Evolutionary conservation across 1,139 yeast genomes (phyloP).

Genomic region (Suhomyces guaymorum): DNA sequence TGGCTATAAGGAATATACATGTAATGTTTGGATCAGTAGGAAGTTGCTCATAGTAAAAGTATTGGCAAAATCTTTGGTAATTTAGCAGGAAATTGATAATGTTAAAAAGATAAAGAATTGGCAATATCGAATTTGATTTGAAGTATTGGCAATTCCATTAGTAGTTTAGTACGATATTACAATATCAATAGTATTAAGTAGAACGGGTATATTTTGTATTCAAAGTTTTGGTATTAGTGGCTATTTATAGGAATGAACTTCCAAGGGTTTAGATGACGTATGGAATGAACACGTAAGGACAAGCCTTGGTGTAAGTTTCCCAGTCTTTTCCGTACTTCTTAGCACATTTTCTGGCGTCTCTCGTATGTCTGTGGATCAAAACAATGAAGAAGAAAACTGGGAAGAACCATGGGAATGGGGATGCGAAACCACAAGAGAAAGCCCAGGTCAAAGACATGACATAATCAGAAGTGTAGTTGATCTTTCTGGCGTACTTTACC

Average conservation of each 20-base stretch:
- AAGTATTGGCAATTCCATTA: no score
- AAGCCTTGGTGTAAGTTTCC: constrained; percentile 79
- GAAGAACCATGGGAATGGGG: constrained; percentile 95
- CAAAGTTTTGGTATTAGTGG: neutral
- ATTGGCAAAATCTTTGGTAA: no score
- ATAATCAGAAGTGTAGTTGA: constrained; percentile 94
- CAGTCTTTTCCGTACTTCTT: constrained; percentile 92
- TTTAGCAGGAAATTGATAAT: no score
- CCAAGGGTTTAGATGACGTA: constrained; percentile 55
- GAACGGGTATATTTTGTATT: no score
- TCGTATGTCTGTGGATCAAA: constrained; percentile 79
- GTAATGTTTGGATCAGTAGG: no score
- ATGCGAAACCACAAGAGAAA: constrained; percentile 78
- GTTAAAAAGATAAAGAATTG: no score
- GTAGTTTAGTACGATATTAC: no score
- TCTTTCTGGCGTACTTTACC: constrained; percentile 89
- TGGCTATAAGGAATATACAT: neutral
- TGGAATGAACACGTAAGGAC: constrained; percentile 93
- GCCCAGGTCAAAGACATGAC: constrained; percentile 91
- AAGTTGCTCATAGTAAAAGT: no score
- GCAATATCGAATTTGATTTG: no score
- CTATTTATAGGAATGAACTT: neutral
- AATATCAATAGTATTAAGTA: no score
- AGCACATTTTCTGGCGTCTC: constrained; percentile 84
- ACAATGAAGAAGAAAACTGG: constrained; percentile 87